Percentiles rank a stretch among this genome's conserved stretches.
These are phyloP conservation scores for Plasmodium yoelii DNA, from an alignment of 169 alveolate species.

Conservation along the genomic window DNA sequence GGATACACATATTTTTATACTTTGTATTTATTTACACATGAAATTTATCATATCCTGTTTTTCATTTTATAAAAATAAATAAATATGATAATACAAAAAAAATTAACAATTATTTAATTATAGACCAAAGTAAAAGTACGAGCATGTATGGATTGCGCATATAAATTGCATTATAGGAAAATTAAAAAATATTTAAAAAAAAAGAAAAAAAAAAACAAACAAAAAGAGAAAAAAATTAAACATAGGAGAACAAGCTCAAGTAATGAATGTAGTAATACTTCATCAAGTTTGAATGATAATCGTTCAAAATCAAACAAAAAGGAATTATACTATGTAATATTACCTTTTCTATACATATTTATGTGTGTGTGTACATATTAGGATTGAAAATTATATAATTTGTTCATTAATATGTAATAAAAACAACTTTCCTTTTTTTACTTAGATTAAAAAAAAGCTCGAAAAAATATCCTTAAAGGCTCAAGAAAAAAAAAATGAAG, in stretches of 20 bases:
- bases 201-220: slow-evolving; percentile 23
- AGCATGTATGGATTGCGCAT: slow-evolving; percentile 70
- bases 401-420: no score
- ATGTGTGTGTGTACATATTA: neutral
- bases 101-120: neutral
- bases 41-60: neutral
- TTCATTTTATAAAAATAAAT: no score
- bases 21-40: neutral
- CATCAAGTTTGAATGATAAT: neutral
- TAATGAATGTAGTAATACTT: slow-evolving; percentile 16
- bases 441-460: slow-evolving; percentile 30
- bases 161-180: slow-evolving; percentile 48
- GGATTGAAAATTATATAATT: neutral
- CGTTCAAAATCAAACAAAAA: neutral
- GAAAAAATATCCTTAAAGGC: slow-evolving; percentile 24
- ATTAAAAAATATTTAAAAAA: slow-evolving; percentile 55
- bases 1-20: neutral
- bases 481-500: slow-evolving; percentile 26
- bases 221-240: neutral
- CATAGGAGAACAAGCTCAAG: neutral
- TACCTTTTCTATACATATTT: neutral
- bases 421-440: neutral
- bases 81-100: no score
- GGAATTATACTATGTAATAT: slow-evolving; percentile 16
- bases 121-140: slow-evolving; percentile 56